These are phyloP conservation scores for Talinum fruticosum DNA, from an alignment of 148 eudicot species.

Conservation along the genomic window DNA sequence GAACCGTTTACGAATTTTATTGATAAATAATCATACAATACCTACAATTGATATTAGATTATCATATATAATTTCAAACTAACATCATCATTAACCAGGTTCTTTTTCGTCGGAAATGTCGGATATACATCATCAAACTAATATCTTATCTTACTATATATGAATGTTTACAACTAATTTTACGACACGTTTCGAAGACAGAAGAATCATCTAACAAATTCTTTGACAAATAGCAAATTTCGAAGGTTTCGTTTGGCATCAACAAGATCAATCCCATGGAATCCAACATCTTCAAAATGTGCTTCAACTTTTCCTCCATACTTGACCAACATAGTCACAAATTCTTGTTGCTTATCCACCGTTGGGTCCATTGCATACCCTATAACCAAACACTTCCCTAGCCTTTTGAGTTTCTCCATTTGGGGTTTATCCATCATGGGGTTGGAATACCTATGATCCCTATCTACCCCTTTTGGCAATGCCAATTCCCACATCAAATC, in stretches of 20 bases:
- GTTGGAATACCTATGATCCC: slow-evolving; percentile 65
- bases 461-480: slow-evolving; percentile 48
- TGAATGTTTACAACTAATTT: too few species aligned
- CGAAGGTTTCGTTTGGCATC: slow-evolving; percentile 46
- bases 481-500: slow-evolving; percentile 67
- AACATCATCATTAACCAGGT: too few species aligned
- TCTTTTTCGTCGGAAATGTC: too few species aligned
- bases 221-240: slow-evolving; percentile 44
- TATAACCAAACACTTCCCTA: slow-evolving; percentile 65
- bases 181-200: too few species aligned
- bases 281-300: slow-evolving; percentile 61
- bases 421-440: slow-evolving; percentile 43
- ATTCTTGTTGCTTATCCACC: slow-evolving; percentile 74
- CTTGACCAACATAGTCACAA: slow-evolving; percentile 57
- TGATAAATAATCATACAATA: too few species aligned
- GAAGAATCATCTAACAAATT: slow-evolving; percentile 33
- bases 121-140: too few species aligned
- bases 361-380: slow-evolving; percentile 70
- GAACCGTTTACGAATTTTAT: too few species aligned
- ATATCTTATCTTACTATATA: too few species aligned
- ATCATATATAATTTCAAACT: too few species aligned
- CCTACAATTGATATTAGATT: too few species aligned
- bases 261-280: slow-evolving; percentile 63
- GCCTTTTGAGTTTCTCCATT: slow-evolving; percentile 28
- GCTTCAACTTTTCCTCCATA: slow-evolving; percentile 72